A percentile compares a stretch with the other conserved stretches of the same genome.
Conservation (phyloP, 2,329 filamentous ascomycete genomes). For the Cladophialophora immunda region DNA sequence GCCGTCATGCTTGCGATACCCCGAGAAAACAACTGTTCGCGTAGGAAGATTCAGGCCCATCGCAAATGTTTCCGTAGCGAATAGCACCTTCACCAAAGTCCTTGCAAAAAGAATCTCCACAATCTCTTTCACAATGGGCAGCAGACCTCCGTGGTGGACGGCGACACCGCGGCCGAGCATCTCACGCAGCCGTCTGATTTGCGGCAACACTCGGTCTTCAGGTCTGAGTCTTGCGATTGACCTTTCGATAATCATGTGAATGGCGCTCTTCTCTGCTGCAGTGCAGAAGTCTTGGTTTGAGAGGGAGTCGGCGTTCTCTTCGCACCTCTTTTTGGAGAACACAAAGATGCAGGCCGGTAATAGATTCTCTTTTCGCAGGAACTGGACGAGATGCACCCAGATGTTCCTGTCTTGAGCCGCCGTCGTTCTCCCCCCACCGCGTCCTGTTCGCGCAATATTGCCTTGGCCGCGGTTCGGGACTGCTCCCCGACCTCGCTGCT, state of each 20-base stretch:
- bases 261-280: conserved; percentile 91
- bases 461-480: conserved; percentile 70
- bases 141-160: conserved; percentile 91
- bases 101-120: conserved; percentile 97
- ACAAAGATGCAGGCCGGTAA: conserved; percentile 97
- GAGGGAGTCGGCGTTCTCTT: conserved; percentile 94
- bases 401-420: conserved; percentile 94
- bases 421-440: conserved; percentile 84
- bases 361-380: conserved; percentile 83
- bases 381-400: conserved; percentile 95
- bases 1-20: conserved; percentile 95
- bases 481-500: conserved; percentile 62
- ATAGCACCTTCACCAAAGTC: conserved; percentile 94
- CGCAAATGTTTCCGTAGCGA: conserved; percentile 97
- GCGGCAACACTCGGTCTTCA: conserved; percentile 88
- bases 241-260: conserved; percentile 97
- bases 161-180: conserved; percentile 88
- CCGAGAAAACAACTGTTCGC: conserved; percentile 95
- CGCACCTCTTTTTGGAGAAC: conserved; percentile 96
- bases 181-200: conserved; percentile 87
- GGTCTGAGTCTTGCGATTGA: conserved; percentile 90
- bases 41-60: conserved; percentile 98
- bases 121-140: conserved; percentile 97
- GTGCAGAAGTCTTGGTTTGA: conserved; percentile 96
- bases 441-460: conserved; percentile 88